A percentile compares a stretch with the other conserved stretches of the same genome.
Evolutionary conservation across 164 flowering plant genomes (phyloP).

Genomic region (Dillenia turbinata): DNA sequence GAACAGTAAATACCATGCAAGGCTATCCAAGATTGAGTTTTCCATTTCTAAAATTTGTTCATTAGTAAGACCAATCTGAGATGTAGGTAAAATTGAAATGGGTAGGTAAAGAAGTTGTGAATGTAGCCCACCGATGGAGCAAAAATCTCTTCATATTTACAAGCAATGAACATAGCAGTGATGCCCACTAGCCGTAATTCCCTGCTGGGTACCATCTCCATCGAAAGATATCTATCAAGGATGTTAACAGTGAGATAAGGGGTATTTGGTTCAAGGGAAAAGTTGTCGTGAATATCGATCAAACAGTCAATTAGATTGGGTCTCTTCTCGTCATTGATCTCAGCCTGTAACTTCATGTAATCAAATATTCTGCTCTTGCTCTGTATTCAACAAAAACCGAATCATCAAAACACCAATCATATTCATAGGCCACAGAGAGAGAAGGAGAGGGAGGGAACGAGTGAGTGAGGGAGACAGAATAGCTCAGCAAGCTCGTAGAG

Average conservation of each 20-base stretch:
- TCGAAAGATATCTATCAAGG: conserved; percentile 21
- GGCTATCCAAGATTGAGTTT: conserved; percentile 14
- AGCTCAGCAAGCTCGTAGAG: conserved; percentile 7
- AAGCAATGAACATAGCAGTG: conserved; percentile 32
- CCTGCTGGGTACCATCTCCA: conserved; percentile 12
- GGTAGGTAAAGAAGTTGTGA: not conserved
- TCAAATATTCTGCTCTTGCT: conserved; percentile 14
- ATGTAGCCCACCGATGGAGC: conserved; percentile 15
- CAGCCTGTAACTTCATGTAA: conserved; percentile 25
- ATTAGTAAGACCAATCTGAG: conserved; percentile 11
- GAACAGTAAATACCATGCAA: conserved; percentile 27
- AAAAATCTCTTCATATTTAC: conserved; percentile 35
- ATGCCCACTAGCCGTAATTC: conserved; percentile 31
- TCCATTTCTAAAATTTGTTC: conserved; percentile 23
- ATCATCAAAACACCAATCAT: too few species aligned
- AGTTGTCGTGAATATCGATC: conserved; percentile 12
- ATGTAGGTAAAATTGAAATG: not conserved
- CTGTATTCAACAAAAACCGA: not conserved
- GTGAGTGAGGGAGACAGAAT: too few species aligned
- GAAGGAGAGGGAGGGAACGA: too few species aligned
- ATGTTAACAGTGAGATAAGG: conserved; percentile 30
- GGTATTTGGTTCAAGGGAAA: conserved; percentile 21
- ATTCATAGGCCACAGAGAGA: too few species aligned
- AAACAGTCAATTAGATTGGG: conserved; percentile 21
- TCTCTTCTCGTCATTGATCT: conserved; percentile 23